Conservation (phyloP, 129 eudicot genomes). For the Escallonia rubra region DNA sequence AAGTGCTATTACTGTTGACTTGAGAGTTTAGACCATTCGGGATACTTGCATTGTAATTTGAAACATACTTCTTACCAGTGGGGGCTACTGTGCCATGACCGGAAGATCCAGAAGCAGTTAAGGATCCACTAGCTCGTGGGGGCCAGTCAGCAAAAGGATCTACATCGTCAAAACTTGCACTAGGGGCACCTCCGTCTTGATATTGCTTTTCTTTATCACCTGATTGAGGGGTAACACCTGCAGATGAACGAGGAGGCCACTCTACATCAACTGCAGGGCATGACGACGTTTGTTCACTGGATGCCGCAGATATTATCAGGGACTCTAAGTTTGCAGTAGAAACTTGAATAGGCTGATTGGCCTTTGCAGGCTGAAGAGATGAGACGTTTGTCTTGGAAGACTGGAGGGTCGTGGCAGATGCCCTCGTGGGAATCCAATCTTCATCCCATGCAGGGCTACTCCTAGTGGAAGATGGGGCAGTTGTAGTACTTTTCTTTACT, state of each 20-base stretch:
- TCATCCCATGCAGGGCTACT: slow-evolving; percentile 75
- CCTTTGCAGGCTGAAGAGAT: slow-evolving; percentile 27
- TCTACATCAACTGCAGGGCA: slow-evolving; percentile 74
- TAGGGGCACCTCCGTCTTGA: slow-evolving; percentile 32
- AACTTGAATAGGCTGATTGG: slow-evolving; percentile 29
- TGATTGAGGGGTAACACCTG: slow-evolving; percentile 25
- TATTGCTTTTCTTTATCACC: slow-evolving; percentile 25
- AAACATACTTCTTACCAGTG: slow-evolving; percentile 19
- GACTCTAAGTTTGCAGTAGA: slow-evolving; percentile 24
- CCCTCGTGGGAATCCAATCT: slow-evolving; percentile 68
- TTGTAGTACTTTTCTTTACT: slow-evolving; percentile 33
- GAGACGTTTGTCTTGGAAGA: slow-evolving; percentile 28
- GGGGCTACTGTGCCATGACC: slow-evolving; percentile 30
- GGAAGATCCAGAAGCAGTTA: slow-evolving; percentile 28
- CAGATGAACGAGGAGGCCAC: slow-evolving; percentile 77
- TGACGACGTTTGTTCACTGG: slow-evolving; percentile 48
- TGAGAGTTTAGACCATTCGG: slow-evolving; percentile 31
- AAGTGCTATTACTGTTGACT: slow-evolving; percentile 23
- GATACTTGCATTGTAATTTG: slow-evolving; percentile 16
- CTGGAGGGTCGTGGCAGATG: slow-evolving; percentile 31
- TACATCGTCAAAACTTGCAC: slow-evolving; percentile 63
- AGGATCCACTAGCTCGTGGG: slow-evolving; percentile 45
- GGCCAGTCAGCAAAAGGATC: slow-evolving; percentile 99
- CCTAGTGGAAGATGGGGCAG: slow-evolving; percentile 36
- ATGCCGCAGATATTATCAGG: slow-evolving; percentile 35